phyloP scores from a whole-genome alignment of 1,284 basidiomycete genomes.

The Bjerkandera adusta region DNA sequence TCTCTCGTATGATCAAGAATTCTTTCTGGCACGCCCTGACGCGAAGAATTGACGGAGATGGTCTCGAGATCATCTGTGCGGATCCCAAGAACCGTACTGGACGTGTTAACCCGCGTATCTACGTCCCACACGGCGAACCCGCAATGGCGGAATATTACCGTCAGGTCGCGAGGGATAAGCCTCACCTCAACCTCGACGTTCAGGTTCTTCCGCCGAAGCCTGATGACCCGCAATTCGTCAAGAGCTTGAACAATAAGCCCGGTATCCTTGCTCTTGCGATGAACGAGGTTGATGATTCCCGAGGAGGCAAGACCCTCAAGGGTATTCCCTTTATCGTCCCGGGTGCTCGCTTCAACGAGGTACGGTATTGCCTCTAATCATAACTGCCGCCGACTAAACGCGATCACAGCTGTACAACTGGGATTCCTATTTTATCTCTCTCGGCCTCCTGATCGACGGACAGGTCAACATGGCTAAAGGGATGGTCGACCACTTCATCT shows the following conservation, averaged over 20 bases:
- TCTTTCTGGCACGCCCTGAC: slow-evolving; percentile 99
- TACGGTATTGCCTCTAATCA: slow-evolving; percentile 33
- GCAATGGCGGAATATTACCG: slow-evolving; percentile 95
- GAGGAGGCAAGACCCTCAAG: slow-evolving; percentile 78
- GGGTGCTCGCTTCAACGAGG: slow-evolving; percentile 97
- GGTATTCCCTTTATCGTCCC: slow-evolving; percentile 97
- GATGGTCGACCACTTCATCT: slow-evolving; percentile 98
- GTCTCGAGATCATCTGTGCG: slow-evolving; percentile 93
- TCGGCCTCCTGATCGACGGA: slow-evolving; percentile 94
- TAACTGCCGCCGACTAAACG: slow-evolving; percentile 1
- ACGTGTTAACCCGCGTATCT: slow-evolving; percentile 86
- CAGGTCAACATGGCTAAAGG: slow-evolving; percentile 93
- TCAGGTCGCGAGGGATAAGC: slow-evolving; percentile 77
- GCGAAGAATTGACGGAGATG: slow-evolving; percentile 94
- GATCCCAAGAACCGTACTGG: slow-evolving; percentile 96
- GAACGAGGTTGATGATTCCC: slow-evolving; percentile 84
- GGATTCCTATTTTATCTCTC: slow-evolving; percentile 93
- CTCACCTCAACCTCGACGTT: slow-evolving; percentile 89
- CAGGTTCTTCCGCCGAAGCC: slow-evolving; percentile 84
- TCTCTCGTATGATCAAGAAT: slow-evolving; percentile 97
- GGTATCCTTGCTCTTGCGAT: slow-evolving; percentile 95
- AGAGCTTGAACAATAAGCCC: slow-evolving; percentile 90
- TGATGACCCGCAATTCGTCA: slow-evolving; percentile 88
- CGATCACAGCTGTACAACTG: slow-evolving; percentile 75
- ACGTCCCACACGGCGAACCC: slow-evolving; percentile 89